phyloP scores from a whole-genome alignment of 345 rosid species.

The Garcia nutans region DNA sequence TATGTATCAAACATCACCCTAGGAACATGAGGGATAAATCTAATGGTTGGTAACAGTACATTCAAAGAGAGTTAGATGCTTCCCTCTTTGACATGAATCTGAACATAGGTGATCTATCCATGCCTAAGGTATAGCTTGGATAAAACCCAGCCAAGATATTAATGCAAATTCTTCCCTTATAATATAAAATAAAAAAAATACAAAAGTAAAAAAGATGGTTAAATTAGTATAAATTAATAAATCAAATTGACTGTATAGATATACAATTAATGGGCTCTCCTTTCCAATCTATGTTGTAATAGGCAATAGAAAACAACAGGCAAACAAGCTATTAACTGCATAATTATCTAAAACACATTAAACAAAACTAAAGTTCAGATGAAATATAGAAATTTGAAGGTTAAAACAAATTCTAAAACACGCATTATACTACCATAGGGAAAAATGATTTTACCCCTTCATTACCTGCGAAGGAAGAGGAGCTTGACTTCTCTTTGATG shows the following conservation, averaged over 20 bases:
- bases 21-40: background rate
- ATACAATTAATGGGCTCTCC: background rate
- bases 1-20: too few species aligned
- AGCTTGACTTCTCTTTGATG: slow-evolving; percentile 89
- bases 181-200: too few species aligned
- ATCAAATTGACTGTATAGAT: too few species aligned
- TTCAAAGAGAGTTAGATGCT: background rate
- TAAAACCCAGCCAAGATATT: too few species aligned
- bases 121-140: too few species aligned
- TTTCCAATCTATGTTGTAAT: background rate
- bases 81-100: background rate
- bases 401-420: slow-evolving; percentile 8
- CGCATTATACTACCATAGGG: background rate
- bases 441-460: too few species aligned
- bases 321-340: background rate
- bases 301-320: background rate
- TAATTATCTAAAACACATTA: background rate
- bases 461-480: slow-evolving; percentile 86
- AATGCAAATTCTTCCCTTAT: too few species aligned
- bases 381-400: background rate
- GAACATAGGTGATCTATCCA: too few species aligned
- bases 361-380: background rate
- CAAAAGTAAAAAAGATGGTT: too few species aligned
- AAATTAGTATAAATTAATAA: too few species aligned
- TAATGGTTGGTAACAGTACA: background rate